phyloP scores from a whole-genome alignment of 1,139 yeast species.

The Sugiyamaella paludigena region DNA sequence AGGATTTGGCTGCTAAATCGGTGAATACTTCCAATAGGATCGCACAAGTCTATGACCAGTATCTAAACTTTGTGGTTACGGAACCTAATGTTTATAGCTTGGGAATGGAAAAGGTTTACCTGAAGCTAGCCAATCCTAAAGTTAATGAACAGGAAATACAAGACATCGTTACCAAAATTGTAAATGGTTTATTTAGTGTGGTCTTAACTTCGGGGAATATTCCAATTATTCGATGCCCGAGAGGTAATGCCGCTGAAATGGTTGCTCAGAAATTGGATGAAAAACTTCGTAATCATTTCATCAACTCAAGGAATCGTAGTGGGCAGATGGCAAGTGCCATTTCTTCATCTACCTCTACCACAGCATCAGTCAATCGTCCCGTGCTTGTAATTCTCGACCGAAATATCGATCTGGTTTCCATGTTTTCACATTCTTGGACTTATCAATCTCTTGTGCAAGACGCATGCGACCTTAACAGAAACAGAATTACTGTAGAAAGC shows the following conservation, averaged over 20 bases:
- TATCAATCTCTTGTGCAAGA: conserved; percentile 96
- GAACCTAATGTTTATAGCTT: conserved; percentile 88
- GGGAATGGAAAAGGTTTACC: conserved; percentile 64
- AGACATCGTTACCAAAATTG: conserved; percentile 61
- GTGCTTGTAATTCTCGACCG: conserved; percentile 84
- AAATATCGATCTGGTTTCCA: conserved; percentile 82
- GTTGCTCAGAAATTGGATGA: conserved; percentile 84
- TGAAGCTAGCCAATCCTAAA: conserved; percentile 63
- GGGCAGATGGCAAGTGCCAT: conserved; percentile 6
- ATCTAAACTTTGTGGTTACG: conserved; percentile 84
- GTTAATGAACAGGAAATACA: conserved; percentile 77
- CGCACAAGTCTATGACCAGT: conserved; percentile 90
- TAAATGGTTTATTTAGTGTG: conserved; percentile 76
- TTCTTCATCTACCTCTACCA: conserved; percentile 35
- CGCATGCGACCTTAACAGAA: conserved; percentile 76
- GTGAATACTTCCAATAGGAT: conserved; percentile 65
- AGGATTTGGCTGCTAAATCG: conserved; percentile 83
- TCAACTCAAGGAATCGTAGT: conserved; percentile 51
- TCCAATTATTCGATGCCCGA: conserved; percentile 87
- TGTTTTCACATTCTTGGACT: conserved; percentile 97
- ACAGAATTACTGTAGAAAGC: conserved; percentile 60
- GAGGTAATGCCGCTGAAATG: conserved; percentile 94
- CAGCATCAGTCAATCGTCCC: conserved; percentile 48
- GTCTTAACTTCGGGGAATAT: conserved; percentile 73
- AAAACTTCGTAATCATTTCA: conserved; percentile 76